phyloP scores from a whole-genome alignment of 345 rosid genomes.

The Cardamine resedifolia region DNA sequence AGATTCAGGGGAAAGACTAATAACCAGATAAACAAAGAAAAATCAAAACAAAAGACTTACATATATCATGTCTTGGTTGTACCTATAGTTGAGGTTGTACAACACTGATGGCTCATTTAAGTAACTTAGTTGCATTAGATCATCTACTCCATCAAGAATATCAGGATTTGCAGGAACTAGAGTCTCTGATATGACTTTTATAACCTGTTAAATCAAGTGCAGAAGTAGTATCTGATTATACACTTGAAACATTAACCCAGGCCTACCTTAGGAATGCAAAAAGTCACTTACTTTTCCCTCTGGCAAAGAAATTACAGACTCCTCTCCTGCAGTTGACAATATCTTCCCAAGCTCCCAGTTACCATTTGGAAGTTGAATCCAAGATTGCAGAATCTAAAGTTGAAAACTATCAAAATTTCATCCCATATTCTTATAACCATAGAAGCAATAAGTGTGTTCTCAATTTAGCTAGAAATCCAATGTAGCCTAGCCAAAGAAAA shows the following conservation, averaged over 20 bases:
- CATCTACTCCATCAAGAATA: slow-evolving; percentile 97
- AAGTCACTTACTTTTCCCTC: slow-evolving; percentile 73
- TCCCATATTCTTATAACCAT: background rate
- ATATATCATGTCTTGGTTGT: slow-evolving; percentile 85
- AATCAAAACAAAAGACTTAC: slow-evolving; percentile 54
- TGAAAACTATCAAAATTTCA: slow-evolving; percentile 26
- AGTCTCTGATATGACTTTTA: slow-evolving; percentile 65
- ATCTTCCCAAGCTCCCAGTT: slow-evolving; percentile 87
- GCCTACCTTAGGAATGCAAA: slow-evolving; percentile 20
- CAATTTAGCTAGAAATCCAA: background rate
- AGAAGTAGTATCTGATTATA: slow-evolving; percentile 17
- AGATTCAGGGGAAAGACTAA: slow-evolving; percentile 17
- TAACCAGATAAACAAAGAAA: background rate
- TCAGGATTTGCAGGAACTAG: slow-evolving; percentile 93
- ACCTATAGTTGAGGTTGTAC: slow-evolving; percentile 87
- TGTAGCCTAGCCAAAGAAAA: too few relatives aligned
- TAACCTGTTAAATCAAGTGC: slow-evolving; percentile 46
- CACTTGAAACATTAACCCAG: slow-evolving; percentile 14
- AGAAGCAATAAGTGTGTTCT: slow-evolving; percentile 4
- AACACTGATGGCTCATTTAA: slow-evolving; percentile 95
- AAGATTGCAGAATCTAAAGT: slow-evolving; percentile 78
- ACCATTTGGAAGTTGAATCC: slow-evolving; percentile 84
- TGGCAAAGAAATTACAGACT: slow-evolving; percentile 64
- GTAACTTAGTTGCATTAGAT: slow-evolving; percentile 98
- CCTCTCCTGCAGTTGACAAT: slow-evolving; percentile 61